phyloP scores from a whole-genome alignment of 2,329 filamentous ascomycete species.

The Exophiala oligosperma region DNA sequence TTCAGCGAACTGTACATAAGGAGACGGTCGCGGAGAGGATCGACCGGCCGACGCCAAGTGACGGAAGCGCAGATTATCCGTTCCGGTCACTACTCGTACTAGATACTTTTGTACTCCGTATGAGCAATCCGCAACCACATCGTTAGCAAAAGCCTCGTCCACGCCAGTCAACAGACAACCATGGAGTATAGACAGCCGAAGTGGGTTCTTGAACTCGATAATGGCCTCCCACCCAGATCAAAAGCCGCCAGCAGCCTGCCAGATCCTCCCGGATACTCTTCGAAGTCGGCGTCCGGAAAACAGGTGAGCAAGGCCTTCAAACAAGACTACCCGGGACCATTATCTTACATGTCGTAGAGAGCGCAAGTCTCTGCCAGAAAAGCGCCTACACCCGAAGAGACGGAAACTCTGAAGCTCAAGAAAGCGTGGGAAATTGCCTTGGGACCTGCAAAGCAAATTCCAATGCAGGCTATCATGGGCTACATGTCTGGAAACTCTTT shows the following conservation, averaged over 20 bases:
- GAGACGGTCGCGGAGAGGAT: not conserved
- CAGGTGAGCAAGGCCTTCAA: constrained; percentile 33
- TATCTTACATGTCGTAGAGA: constrained; percentile 25
- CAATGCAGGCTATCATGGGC: constrained; percentile 99
- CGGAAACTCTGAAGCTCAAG: constrained; percentile 94
- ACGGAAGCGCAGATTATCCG: constrained; percentile 5
- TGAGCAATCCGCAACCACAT: no score
- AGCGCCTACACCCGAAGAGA: constrained; percentile 61
- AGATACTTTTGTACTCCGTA: no score
- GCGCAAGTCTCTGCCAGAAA: constrained; percentile 31
- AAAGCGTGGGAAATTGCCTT: constrained; percentile 98
- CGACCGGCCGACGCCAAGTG: not conserved
- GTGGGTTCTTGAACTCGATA: constrained; percentile 82
- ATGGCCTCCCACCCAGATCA: constrained; percentile 64
- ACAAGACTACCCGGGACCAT: not conserved
- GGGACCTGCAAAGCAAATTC: constrained; percentile 86
- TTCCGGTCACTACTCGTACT: not conserved
- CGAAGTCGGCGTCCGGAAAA: constrained; percentile 57
- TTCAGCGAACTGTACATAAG: not conserved
- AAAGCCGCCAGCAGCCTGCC: constrained; percentile 66
- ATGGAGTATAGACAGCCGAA: constrained; percentile 57
- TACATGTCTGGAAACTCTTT: constrained; percentile 99
- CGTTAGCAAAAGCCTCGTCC: no score
- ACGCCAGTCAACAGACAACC: constrained; percentile 5
- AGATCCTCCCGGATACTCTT: constrained; percentile 83